These are phyloP conservation scores for Thalassiosira mediterranea DNA, from an alignment of 352 stramenopile genomes.

Conservation along the genomic window DNA sequence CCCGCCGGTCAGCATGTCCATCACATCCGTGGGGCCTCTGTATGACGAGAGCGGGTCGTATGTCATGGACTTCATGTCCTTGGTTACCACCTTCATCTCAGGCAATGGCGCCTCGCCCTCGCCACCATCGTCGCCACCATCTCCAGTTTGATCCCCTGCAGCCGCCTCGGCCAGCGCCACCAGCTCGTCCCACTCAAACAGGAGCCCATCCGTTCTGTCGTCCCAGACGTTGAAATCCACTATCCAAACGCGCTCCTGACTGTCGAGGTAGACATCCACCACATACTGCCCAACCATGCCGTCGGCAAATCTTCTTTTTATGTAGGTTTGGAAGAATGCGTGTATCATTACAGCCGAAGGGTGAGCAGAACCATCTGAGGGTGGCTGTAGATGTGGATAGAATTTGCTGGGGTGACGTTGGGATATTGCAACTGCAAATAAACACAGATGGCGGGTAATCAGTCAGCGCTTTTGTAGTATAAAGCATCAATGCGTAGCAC, in stretches of 20 bases:
- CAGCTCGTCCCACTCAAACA: constrained; percentile 92
- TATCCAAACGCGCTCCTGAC: constrained; percentile 89
- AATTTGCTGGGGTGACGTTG: constrained; percentile 92
- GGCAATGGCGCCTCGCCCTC: constrained; percentile 14
- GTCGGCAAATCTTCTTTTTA: constrained; percentile 71
- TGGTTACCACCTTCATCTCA: constrained; percentile 69
- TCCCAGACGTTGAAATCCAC: constrained; percentile 95
- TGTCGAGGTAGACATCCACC: constrained; percentile 95
- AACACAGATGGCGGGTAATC: background rate
- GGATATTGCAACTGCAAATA: constrained; percentile 84
- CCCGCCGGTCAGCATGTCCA: constrained; percentile 55
- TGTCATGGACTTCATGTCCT: constrained; percentile 72
- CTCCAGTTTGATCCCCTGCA: background rate
- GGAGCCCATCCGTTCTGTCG: constrained; percentile 89
- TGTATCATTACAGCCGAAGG: constrained; percentile 76
- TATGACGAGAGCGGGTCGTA: constrained; percentile 78
- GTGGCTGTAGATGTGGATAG: constrained; percentile 85
- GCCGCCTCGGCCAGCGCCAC: constrained; percentile 22
- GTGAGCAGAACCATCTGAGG: constrained; percentile 12
- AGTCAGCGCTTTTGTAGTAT: background rate
- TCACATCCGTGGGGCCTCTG: constrained; percentile 77
- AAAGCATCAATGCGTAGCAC: too few relatives aligned
- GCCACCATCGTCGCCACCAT: constrained; percentile 4
- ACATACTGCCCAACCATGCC: constrained; percentile 86
- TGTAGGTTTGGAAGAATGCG: constrained; percentile 74